phyloP scores from a whole-genome alignment of 257 asterid species.

The Solanum acaule region DNA sequence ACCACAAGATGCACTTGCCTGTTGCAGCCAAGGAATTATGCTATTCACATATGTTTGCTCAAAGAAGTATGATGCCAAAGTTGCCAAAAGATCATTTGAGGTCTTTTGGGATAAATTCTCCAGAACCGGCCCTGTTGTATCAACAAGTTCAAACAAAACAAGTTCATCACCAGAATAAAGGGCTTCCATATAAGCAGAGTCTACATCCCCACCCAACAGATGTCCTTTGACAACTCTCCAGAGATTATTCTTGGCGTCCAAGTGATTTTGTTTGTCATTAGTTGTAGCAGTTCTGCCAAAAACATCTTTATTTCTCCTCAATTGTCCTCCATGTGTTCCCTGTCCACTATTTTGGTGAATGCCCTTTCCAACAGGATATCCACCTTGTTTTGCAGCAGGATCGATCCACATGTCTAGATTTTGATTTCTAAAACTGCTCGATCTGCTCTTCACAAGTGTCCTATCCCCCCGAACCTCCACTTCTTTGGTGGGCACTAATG shows the following conservation, averaged over 20 bases:
- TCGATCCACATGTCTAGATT: constrained; percentile 49
- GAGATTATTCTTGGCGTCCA: constrained; percentile 34
- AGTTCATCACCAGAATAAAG: constrained; percentile 60
- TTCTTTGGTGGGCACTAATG: constrained; percentile 32
- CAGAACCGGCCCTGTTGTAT: constrained; percentile 80
- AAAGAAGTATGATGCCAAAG: constrained; percentile 48
- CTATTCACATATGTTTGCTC: constrained; percentile 67
- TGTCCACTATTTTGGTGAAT: constrained; percentile 21
- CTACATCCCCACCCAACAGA: constrained; percentile 58
- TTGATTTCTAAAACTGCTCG: constrained; percentile 37
- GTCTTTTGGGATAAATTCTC: constrained; percentile 65
- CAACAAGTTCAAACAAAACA: constrained; percentile 75
- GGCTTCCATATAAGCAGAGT: constrained; percentile 74
- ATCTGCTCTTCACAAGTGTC: constrained; percentile 36
- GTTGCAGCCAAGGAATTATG: constrained; percentile 88
- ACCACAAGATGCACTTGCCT: constrained; percentile 43
- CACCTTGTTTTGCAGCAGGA: constrained; percentile 35
- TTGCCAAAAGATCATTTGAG: constrained; percentile 46
- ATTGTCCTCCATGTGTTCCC: constrained; percentile 34
- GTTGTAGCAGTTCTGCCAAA: constrained; percentile 29
- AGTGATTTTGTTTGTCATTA: constrained; percentile 31
- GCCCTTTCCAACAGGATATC: constrained; percentile 34
- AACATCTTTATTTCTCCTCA: constrained; percentile 25
- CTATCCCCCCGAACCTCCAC: constrained; percentile 41
- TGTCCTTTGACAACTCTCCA: constrained; percentile 48